A percentile compares a stretch with the other conserved stretches of the same genome.
Evolutionary conservation across 2,329 filamentous ascomycete genomes (phyloP).

Genomic region (Clarireedia paspali): DNA sequence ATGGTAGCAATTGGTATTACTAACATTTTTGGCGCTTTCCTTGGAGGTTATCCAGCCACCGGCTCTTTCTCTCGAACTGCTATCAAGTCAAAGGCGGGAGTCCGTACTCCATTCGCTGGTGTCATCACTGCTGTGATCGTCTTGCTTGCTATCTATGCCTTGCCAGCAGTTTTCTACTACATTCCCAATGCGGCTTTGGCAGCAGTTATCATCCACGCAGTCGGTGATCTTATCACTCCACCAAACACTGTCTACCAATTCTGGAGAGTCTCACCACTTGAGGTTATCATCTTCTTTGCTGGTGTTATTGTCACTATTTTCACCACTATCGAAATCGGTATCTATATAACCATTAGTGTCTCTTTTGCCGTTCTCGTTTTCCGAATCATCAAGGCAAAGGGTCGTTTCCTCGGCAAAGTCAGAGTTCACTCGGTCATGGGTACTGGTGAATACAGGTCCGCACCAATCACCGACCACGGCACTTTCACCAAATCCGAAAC

Average conservation of each 20-base stretch:
- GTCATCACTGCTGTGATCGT: constrained; percentile 82
- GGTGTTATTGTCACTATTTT: constrained; percentile 90
- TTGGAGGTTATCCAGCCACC: constrained; percentile 86
- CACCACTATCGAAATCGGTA: constrained; percentile 79
- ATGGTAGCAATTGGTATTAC: constrained; percentile 88
- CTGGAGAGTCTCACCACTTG: constrained; percentile 85
- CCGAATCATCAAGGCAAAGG: constrained; percentile 74
- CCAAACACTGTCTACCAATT: constrained; percentile 92
- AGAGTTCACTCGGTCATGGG: constrained; percentile 78
- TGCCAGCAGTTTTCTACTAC: constrained; percentile 87
- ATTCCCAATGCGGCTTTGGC: constrained; percentile 76
- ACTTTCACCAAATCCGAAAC: constrained; percentile 25
- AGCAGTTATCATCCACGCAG: constrained; percentile 92
- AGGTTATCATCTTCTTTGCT: constrained; percentile 86
- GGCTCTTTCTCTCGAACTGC: constrained; percentile 95
- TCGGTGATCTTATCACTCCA: constrained; percentile 83
- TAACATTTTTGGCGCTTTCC: constrained; percentile 84
- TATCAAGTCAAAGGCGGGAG: constrained; percentile 95
- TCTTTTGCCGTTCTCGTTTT: constrained; percentile 75
- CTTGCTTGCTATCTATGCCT: constrained; percentile 79
- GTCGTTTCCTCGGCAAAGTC: constrained; percentile 76
- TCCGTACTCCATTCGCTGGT: constrained; percentile 83
- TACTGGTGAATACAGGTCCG: constrained; percentile 42
- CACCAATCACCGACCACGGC: constrained; percentile 56
- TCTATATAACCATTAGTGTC: constrained; percentile 76